Evolutionary conservation across 2,329 filamentous ascomycete genomes (phyloP), one percentile per base, ranked within the genome.

Genomic region (Xylaria polymorpha): DNA sequence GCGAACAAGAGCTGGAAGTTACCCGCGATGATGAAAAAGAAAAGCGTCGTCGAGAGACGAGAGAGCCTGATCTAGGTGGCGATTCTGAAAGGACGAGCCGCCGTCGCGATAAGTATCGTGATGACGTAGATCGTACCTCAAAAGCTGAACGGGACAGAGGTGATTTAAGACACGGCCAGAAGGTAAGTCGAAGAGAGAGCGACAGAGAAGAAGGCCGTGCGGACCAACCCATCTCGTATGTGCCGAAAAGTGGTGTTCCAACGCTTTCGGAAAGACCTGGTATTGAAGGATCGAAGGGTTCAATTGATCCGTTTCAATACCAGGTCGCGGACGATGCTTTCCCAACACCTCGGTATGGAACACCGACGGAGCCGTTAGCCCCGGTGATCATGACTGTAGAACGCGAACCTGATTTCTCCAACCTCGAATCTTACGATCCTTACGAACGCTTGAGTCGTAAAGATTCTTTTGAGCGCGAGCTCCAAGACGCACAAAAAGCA

Each of bases 291-390:
- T 73, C 76, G 68, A 74, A 73, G 67, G 73, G 76, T n/a, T 74
- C 77, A 59, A 77, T 87, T 74, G 85, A 90, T 77, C 86, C 87
- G 20, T 90, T 90, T 76, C 83, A 88, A 76, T 90, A 82, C 74
- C 87, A 86, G 77, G 85, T 89, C 69, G 72, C 82, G 50, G 81
- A 86, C 68, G 83, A 86, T 74, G 83, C 83, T n/a, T 87, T 87
- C 68, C 78, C 80, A 58, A 85, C 84, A 10, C 83, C 86, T 3
- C 72, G 77, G 39, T 74, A 78, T 65, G 74, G 77, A 25, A 82
- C 80, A 14, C 81, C 83, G 0, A 75, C 77, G 44, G 80, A 82
- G 57, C 82, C 85, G 1, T 72, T 85, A 68, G 86, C 85, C 4
- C 87, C 85, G 7, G 81, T 81, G 67, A 79, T 89, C 53, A 80